Base-by-base conservation (phyloP, 768 basidiomycete genomes). In the Lentinula raphanica region DNA sequence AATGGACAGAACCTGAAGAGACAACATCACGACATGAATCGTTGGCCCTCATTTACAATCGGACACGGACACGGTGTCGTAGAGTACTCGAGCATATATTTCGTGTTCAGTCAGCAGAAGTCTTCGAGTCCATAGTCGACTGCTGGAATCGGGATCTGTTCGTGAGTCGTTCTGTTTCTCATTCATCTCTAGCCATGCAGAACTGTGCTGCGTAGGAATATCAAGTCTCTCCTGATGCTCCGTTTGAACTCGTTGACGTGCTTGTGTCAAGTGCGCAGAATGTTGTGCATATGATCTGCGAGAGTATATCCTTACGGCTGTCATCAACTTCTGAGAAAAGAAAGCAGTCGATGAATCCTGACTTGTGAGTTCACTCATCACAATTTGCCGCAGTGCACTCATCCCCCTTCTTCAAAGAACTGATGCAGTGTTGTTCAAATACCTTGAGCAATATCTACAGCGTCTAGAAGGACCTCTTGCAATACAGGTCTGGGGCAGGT, bases 381-480 rank as follows among this genome's bases (percentile, higher is more conserved):
- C 21, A 28, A 17, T 8, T 0, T 19, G 55, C 49, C 46, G 19
- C 17, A 32, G 48, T 63, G 21, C 62, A 13, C 42, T 28, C 31
- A 35, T 58, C 17, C n/a, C n/a, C 56, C 55, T 5, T 36, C 50
- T n/a, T 51, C 29, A 11, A 58, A 95, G 93, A 59, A 80, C 83
- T 36, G 92, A 94, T 59, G 71, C 73, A 3, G 77, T 79, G 15
- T 66, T 94, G n/a, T 94, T 92, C 77, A 82, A 79, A 29, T 98
- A 98, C 68, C 75, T 98, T 46, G 94, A 98, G 66, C 84, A 85
- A 56, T 98, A 98, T 67, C 69, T 98, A 28, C 74, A 73, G 17
- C 83, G 87, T 9, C 71, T 98, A 40, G 97, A 98, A 69, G 92
- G 93, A 0, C 92, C 97, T 0, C 74, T 97, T 35, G 95, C 92